Base-by-base conservation (phyloP, 768 basidiomycete genomes). In the Russula emetica region DNA sequence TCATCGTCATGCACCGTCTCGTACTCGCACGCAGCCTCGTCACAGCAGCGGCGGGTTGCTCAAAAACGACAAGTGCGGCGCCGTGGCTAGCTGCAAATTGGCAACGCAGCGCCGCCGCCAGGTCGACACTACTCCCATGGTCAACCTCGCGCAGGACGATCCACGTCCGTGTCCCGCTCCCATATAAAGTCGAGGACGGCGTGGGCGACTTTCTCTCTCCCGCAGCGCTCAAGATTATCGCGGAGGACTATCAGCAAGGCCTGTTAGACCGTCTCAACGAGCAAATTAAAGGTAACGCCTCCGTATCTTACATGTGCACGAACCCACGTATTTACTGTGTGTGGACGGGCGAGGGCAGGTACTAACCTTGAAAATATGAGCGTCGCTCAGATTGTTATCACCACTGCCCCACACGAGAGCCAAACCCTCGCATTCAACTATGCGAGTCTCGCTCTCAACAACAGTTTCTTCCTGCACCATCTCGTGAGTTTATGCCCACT, bases 401-500 rank as follows among this genome's bases (percentile, higher is more conserved):
- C 81, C 40, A 84, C 88, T 11, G 83, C 92, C 0, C 70, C 76
- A 18, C 76, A 83, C 34, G 82, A 82, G 49, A 77, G 82, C 26
- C 76, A 84, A 58, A 80, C 85, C 1, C 75, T 95, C 58, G 83
- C 85, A 28, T 98, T 94, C 76, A 96, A 91, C 75, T 94, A 95
- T 71, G 94, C 95, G 4, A 89, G 89, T 67, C 83, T 92, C 53
- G 92, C 96, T 6, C 78, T 98, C 66, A 99, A 98, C 77, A 98
- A 97, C 74, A 86, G 86, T 69, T 98, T 92, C 82, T 98, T 98
- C 80, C 81, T 99, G 32, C 83, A 91, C 68, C 81, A 80, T 62
- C 80, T 99, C 44, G 96, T 98, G 73, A 57, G 93, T 80, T 45
- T 5, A 42, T 24, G 11, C 6, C 34, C 7, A 32, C 8, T 9